Conservation (phyloP, 2,329 filamentous ascomycete genomes). For the Alternaria angustiovoidea region DNA sequence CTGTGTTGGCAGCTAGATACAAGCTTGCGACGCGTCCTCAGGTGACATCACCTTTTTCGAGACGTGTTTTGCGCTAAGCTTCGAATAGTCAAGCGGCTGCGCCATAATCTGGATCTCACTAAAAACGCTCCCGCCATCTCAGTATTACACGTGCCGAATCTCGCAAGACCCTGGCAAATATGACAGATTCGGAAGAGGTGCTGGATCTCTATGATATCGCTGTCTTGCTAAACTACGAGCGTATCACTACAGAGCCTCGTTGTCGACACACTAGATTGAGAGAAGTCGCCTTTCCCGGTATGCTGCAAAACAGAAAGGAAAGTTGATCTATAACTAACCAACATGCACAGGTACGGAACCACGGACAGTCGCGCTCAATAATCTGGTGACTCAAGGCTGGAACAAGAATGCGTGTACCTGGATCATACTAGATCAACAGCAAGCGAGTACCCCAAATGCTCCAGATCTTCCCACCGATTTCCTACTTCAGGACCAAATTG, state of each 20-base stretch:
- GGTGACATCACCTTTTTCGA: not conserved
- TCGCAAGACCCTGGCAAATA: not conserved
- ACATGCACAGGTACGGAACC: not conserved
- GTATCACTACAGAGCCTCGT: not conserved
- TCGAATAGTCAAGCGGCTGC: not conserved
- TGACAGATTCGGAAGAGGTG: not conserved
- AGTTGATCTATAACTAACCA: not conserved
- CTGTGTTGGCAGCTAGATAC: not conserved
- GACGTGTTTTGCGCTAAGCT: not conserved
- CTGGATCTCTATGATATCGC: constrained; percentile 6
- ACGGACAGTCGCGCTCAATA: not conserved
- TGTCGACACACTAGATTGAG: constrained; percentile 1
- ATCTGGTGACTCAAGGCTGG: not conserved
- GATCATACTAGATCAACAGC: constrained; percentile 1
- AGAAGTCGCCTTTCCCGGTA: constrained; percentile 4
- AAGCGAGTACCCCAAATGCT: not conserved
- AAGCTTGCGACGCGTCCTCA: not conserved
- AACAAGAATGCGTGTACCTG: constrained; percentile 7
- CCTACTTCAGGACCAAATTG: not conserved
- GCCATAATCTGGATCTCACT: not conserved
- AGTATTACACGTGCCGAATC: not conserved
- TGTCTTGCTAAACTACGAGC: constrained; percentile 1
- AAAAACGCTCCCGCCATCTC: not conserved
- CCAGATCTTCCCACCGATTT: constrained; percentile 2
- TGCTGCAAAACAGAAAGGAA: not conserved